Evolutionary conservation across 345 rosid species (phyloP).

Genomic region (Theobroma cacao): DNA sequence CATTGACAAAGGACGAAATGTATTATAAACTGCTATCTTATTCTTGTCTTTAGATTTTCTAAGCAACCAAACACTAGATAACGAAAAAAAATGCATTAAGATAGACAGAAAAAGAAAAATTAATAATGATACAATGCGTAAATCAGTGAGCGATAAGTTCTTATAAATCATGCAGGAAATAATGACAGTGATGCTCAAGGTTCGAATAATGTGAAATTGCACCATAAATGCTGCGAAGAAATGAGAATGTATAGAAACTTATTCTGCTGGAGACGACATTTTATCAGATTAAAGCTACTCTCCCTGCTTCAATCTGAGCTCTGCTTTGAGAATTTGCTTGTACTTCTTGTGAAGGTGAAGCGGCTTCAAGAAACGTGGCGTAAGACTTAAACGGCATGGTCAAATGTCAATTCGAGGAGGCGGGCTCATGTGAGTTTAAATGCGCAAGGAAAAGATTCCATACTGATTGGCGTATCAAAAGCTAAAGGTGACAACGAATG

Average conservation of each 20-base stretch:
- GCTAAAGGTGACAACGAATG: background rate
- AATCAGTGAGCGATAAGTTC: background rate
- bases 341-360: background rate
- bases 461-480: background rate
- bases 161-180: background rate
- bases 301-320: too few species aligned
- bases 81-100: background rate
- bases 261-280: conserved; percentile 15
- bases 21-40: background rate
- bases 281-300: background rate
- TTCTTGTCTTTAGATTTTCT: background rate
- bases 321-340: too few species aligned
- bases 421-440: too few species aligned
- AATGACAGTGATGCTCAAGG: background rate
- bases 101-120: background rate
- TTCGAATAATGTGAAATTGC: background rate
- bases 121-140: background rate
- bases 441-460: too few species aligned
- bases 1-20: background rate
- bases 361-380: background rate
- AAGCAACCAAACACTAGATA: background rate
- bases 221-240: background rate
- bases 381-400: background rate
- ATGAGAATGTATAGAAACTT: background rate
- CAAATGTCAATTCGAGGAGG: background rate